phyloP scores from a whole-genome alignment of 768 basidiomycete genomes.

The Amanita pseudoporphyria region DNA sequence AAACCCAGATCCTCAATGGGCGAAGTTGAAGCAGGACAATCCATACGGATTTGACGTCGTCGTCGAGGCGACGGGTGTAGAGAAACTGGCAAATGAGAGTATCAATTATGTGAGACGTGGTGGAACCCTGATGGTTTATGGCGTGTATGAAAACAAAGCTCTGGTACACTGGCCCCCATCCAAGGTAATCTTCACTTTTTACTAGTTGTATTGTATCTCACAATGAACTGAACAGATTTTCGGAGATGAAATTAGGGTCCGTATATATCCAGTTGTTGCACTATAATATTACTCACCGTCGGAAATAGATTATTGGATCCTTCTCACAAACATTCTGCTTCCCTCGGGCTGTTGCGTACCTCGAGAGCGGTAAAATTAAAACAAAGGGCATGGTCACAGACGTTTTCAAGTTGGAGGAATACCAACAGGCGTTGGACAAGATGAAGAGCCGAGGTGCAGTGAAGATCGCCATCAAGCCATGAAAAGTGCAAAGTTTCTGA shows the following conservation, averaged over 20 bases:
- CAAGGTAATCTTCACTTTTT: conserved; percentile 43
- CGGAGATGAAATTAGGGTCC: conserved; percentile 43
- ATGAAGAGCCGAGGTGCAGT: conserved; percentile 55
- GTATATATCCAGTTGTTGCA: neutral
- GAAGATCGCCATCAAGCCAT: conserved; percentile 57
- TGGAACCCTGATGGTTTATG: conserved; percentile 82
- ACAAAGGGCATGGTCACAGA: conserved; percentile 73
- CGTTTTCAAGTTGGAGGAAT: conserved; percentile 58
- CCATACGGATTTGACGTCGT: conserved; percentile 91
- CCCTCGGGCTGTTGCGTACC: conserved; percentile 83
- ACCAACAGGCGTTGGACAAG: conserved; percentile 62
- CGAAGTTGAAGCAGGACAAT: conserved; percentile 66
- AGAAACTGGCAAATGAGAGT: conserved; percentile 77
- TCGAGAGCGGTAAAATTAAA: conserved; percentile 78
- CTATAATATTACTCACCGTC: neutral
- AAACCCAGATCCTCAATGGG: conserved; percentile 72
- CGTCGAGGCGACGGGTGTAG: conserved; percentile 58
- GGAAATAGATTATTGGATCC: conserved; percentile 73
- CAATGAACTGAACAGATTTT: conserved; percentile 41
- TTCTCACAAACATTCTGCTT: conserved; percentile 88
- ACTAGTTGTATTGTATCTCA: neutral
- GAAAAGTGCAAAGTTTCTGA: conserved; percentile 9
- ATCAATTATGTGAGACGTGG: conserved; percentile 87
- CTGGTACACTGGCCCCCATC: conserved; percentile 80
- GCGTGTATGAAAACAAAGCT: conserved; percentile 83